Evolutionary conservation across 305 asterid genomes (phyloP).

Genomic region (Plantago lanceolata): DNA sequence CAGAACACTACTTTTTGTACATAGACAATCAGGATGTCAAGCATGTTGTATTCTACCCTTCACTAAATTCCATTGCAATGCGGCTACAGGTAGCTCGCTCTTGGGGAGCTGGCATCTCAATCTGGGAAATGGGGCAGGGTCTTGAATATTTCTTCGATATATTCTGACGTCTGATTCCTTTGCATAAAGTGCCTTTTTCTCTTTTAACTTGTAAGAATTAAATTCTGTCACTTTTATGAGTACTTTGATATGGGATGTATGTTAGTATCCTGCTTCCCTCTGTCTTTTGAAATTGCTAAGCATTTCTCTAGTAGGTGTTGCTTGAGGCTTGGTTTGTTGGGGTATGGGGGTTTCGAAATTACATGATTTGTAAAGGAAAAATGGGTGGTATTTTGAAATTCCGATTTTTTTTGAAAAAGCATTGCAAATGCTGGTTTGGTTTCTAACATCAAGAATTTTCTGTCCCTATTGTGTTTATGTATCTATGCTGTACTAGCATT

Average conservation of each 20-base stretch:
- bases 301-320: not conserved
- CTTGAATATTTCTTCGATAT: conserved; percentile 72
- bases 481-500: conserved; percentile 8
- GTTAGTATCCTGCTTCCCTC: not conserved
- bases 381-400: too few relatives aligned
- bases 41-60: conserved; percentile 83
- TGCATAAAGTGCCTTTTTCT: not conserved
- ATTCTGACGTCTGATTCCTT: conserved; percentile 34
- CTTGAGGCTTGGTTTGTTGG: too few relatives aligned
- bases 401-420: too few relatives aligned
- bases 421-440: too few relatives aligned
- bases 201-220: not conserved
- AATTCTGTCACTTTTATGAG: not conserved
- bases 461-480: not conserved
- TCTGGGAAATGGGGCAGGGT: conserved; percentile 99
- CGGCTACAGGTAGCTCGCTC: conserved; percentile 74
- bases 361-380: too few relatives aligned
- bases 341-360: too few relatives aligned
- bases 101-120: conserved; percentile 76
- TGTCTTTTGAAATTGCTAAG: not conserved
- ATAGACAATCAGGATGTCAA: conserved; percentile 44
- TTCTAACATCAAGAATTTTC: not conserved
- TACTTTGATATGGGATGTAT: not conserved
- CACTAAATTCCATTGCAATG: conserved; percentile 55
- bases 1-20: conserved; percentile 86